Evolutionary conservation across 2,329 filamentous ascomycete genomes (phyloP).

Genomic region (Sporothrix dimorphospora): DNA sequence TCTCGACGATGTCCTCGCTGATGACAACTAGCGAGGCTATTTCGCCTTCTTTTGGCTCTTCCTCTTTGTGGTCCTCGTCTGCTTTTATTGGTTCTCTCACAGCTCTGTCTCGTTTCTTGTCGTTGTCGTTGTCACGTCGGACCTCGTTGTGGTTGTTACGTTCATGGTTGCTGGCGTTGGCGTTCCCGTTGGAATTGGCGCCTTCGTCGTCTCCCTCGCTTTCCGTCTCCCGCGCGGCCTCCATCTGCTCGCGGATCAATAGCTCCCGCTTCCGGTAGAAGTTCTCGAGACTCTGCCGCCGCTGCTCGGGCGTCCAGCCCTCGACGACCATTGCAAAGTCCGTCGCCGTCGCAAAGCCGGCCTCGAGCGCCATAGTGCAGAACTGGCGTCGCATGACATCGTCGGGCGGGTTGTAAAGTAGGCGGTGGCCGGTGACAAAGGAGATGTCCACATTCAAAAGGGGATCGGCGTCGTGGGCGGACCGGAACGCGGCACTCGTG

Average conservation of each 20-base stretch:
- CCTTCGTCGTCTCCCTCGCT: conserved; percentile 26
- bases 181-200: too few relatives aligned
- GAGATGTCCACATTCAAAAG: neutral
- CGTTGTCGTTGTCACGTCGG: neutral
- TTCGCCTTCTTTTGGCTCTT: conserved; percentile 1
- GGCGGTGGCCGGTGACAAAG: conserved; percentile 34
- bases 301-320: conserved; percentile 81
- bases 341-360: conserved; percentile 74
- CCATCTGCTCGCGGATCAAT: conserved; percentile 42
- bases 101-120: neutral
- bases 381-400: conserved; percentile 81
- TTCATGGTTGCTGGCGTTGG: too few relatives aligned
- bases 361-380: conserved; percentile 81
- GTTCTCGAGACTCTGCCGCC: conserved; percentile 74
- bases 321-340: conserved; percentile 92
- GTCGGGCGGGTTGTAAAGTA: conserved; percentile 70
- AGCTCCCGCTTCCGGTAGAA: conserved; percentile 75
- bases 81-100: neutral
- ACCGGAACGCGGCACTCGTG: conserved; percentile 41
- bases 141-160: neutral
- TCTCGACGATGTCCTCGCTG: conserved; percentile 21
- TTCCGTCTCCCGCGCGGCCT: conserved; percentile 28
- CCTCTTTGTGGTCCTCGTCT: neutral
- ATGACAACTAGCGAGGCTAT: conserved; percentile 23
- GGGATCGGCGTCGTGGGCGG: neutral